A percentile compares a stretch with the other conserved stretches of the same genome.
phyloP scores from a whole-genome alignment of 345 rosid species.

The Arabidopsis suecica region DNA sequence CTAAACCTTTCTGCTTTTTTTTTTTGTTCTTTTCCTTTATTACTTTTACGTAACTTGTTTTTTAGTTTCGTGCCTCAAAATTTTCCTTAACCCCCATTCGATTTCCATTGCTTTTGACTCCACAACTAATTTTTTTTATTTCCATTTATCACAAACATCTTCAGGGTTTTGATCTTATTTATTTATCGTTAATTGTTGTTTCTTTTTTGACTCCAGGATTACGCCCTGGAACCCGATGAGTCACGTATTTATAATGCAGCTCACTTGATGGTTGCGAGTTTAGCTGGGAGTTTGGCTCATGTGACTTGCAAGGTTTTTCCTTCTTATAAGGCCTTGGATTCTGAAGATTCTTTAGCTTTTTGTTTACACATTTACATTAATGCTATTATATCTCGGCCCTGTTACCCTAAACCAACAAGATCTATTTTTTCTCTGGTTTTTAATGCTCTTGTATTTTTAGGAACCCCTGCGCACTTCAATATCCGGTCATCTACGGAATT shows the following conservation, averaged over 20 bases:
- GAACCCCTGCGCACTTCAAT: conserved; percentile 92
- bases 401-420: background rate
- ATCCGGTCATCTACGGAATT: conserved; percentile 81
- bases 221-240: conserved; percentile 90
- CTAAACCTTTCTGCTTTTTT: background rate
- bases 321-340: conserved; percentile 25
- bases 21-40: background rate
- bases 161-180: background rate
- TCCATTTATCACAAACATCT: background rate
- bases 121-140: background rate
- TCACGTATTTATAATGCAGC: conserved; percentile 91
- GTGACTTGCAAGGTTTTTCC: conserved; percentile 95
- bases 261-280: conserved; percentile 98
- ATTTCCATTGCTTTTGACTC: conserved; percentile 2
- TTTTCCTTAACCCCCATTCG: background rate
- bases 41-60: background rate
- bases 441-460: conserved; percentile 50
- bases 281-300: conserved; percentile 98
- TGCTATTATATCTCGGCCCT: conserved; percentile 26
- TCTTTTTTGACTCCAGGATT: conserved; percentile 61
- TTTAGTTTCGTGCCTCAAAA: background rate
- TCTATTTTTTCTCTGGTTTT: conserved; percentile 4
- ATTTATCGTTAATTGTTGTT: background rate
- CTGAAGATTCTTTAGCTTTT: conserved; percentile 7
- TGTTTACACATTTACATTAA: conserved; percentile 14